These are phyloP conservation scores for Sextonia rubra DNA, from an alignment of 164 flowering plant genomes.

Conservation along the genomic window DNA sequence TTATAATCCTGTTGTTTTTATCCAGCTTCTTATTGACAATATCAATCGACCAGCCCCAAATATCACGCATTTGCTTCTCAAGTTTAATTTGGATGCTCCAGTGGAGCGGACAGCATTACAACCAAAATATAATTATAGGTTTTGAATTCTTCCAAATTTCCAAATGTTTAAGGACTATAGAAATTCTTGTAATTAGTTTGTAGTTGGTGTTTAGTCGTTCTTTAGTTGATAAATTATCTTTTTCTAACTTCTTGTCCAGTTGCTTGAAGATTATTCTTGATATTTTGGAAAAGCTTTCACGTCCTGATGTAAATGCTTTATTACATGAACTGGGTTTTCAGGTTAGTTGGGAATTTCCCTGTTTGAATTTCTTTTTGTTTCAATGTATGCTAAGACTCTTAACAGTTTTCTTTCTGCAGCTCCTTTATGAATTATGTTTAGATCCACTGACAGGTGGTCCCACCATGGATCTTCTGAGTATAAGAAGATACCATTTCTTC, in stretches of 20 bases:
- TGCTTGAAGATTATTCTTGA: slow-evolving; percentile 96
- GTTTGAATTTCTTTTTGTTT: neutral
- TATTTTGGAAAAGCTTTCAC: slow-evolving; percentile 71
- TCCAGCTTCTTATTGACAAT: slow-evolving; percentile 90
- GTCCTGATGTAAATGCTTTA: slow-evolving; percentile 76
- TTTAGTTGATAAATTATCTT: neutral
- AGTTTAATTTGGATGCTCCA: slow-evolving; percentile 77
- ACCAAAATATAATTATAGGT: slow-evolving; percentile 98
- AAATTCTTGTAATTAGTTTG: neutral
- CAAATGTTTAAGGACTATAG: slow-evolving; percentile 2
- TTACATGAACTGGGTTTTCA: slow-evolving; percentile 93
- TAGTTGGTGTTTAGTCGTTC: neutral
- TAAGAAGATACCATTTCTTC: slow-evolving; percentile 76
- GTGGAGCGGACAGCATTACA: slow-evolving; percentile 78
- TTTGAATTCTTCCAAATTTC: neutral
- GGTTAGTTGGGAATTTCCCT: slow-evolving; percentile 38
- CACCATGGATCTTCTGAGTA: slow-evolving; percentile 69
- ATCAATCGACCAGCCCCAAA: slow-evolving; percentile 89
- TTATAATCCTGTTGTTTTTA: neutral
- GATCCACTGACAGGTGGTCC: slow-evolving; percentile 89
- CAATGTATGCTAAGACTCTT: slow-evolving; percentile 2
- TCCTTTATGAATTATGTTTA: slow-evolving; percentile 76
- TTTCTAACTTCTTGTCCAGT: slow-evolving; percentile 35
- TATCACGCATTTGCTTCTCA: slow-evolving; percentile 83
- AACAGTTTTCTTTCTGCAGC: slow-evolving; percentile 45